Base-by-base conservation (phyloP, 2,329 filamentous ascomycete species). In the Chlorencoelia australis region DNA sequence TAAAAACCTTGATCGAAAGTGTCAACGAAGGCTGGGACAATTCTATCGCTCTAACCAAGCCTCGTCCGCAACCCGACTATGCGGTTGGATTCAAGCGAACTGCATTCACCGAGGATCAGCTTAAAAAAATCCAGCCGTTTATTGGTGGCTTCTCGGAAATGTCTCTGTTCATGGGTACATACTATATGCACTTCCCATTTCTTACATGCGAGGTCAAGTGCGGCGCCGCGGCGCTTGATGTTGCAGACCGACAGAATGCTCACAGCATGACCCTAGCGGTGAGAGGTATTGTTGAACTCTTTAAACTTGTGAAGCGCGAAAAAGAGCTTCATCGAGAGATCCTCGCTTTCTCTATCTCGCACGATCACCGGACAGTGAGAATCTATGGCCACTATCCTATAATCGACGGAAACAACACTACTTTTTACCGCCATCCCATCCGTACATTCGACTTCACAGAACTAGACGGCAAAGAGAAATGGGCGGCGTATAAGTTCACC, bases 181-280 rank as follows among this genome's bases (percentile, higher is more conserved):
- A 59, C 37, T 53, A 60, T 7, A 67, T 69, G 57, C 65, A 62
- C 51, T 68, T 71, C 43, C 65, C 64, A 3, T 71, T 69, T 42
- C 51, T 71, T 0, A 60, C 61, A 1, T 65, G 60, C 51, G 63
- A 71, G 47, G 63, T 68, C 2, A 67, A 68, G 49, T 66, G 60
- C 41, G 58, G 63, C 28, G 50, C 51, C 19, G 52, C 43, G 16
- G 55, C 45, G 4, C 60, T 64, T 9, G n/a, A 50, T 19, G 37
- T 59, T 6, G 59, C 59, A 5, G 58, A 61, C 40, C 52, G 36
- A 25, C 24, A 39, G 17, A 39, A 63, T 42, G 57, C 56, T 18
- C 55, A 63, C 28, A 62, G 16, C 13, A 15, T 19, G 6, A 19
- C 30, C 17, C 16, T 32, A 5, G 4, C 14, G 7, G 9, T 32